Evolutionary conservation across 2,329 filamentous ascomycete genomes (phyloP), one percentile per base, ranked within the genome.

Genomic region (Ophiostoma piceae): DNA sequence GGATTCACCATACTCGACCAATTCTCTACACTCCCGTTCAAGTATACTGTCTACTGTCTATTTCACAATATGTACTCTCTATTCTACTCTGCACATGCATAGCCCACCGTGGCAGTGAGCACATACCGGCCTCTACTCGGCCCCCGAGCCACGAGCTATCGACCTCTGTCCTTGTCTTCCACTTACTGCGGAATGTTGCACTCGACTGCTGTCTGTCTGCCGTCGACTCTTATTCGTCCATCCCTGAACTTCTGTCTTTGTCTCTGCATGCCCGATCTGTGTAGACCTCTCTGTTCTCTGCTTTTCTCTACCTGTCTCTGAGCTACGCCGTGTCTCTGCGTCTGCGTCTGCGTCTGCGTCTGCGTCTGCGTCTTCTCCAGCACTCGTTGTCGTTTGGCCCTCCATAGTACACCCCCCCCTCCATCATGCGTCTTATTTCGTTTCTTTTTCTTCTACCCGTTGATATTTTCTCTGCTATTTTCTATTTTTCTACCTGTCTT

Each of bases 401-500:
- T 57, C 47, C 47, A 26, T 1, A 26, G 8, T 9, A 26, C 51
- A 57, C 51, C n/a, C 47, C 43, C n/a, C 47, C 51, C 51, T 5
- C 8, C 22, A 57, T 57, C 22, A 26, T 5, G 51, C 7, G 2
- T 26, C 8, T 14, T 26, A 0, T 2, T 57, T 57, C 35, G 12
- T 12, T 16, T 57, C 51, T 57, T 26, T 2, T 57, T 57, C 51
- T 22, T 16, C 29, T 32, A 47, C 6, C 43, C 19, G 7, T 47
- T 47, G 7, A 19, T 57, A 22, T 57, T 12, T 57, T n/a, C 7
- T 26, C 51, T 29, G 22, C 9, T 57, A 26, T 22, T 35, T 35
- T 35, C 51, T 57, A 26, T 65, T 65, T 65, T 65, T 65, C 62
- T 35, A 65, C 62, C 16, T 39, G 62, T 39, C 62, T 37, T 65